Evolutionary conservation across 257 asterid genomes (phyloP), one percentile per base, ranked within the genome.

Genomic region (Solanum piurae): DNA sequence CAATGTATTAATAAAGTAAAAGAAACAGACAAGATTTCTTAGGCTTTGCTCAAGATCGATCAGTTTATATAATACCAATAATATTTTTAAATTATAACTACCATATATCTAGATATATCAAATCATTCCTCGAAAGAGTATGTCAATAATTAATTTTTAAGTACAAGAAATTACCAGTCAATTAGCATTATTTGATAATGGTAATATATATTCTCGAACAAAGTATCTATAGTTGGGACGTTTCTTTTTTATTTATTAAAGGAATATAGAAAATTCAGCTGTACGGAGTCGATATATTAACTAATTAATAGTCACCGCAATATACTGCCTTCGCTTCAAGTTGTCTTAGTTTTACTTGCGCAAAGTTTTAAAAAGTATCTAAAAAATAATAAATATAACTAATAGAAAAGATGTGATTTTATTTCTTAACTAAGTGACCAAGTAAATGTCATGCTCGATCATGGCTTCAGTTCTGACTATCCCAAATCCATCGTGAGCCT

Each of bases 391-490:
- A 40, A 40, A 40, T 52, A 52, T 52, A 52, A 16, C 60, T 52
- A 52, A 0, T 52, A 52, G 21, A 5, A 16, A 16, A 16, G 8
- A 16, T 14, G 9, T 0, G 0, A 55, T 8, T 49, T 6, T 55
- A 55, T 55, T 18, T 58, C 25, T 8, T 58, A 58, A 58, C 2
- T 18, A 58, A 20, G 0, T 0, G 2, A 58, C n/a, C 10, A 58
- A 58, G 9, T 7, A 55, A 55, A 5, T 58, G 0, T 20, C 12
- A 58, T 58, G 25, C 16, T 49, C 1, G 3, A 49, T 14, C 0
- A 14, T 14, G 21, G 0, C 0, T 42, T 42, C 5, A 12, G 11
- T 42, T 42, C 14, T 0, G 5, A 11, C 49, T 11, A 42, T 42
- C 49, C 60, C 60, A 52, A 13, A 13, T 5, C 66, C 66, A 7